Percentiles rank a stretch among this genome's conserved stretches.
Conservation (phyloP, 805 yeast species). For the Candida tallmaniae region DNA sequence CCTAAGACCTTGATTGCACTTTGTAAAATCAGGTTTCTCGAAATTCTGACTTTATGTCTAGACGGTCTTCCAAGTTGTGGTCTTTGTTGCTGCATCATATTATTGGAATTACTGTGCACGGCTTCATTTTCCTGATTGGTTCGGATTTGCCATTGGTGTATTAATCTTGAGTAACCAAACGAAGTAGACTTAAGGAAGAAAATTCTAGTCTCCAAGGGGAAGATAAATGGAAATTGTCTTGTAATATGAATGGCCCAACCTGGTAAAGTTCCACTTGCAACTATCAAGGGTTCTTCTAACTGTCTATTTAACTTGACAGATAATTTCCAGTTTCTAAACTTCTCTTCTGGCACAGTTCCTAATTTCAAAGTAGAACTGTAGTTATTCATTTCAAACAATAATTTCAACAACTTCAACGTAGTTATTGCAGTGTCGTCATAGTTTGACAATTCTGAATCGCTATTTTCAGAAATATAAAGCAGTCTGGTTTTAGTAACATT, state of each 20-base stretch:
- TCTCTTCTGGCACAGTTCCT: conserved; percentile 8
- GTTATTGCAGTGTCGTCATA: conserved; percentile 28
- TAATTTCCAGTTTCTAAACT: conserved; percentile 70
- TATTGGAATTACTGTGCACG: conserved; percentile 10
- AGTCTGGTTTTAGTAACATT: conserved; percentile 8
- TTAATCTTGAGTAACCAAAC: conserved; percentile 81
- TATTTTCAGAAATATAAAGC: conserved; percentile 9
- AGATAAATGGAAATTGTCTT: conserved; percentile 70
- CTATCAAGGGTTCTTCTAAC: conserved; percentile 82
- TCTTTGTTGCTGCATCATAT: conserved; percentile 12
- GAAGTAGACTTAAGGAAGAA: conserved; percentile 82
- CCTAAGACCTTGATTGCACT: conserved; percentile 78
- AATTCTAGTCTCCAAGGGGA: conserved; percentile 77
- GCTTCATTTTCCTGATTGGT: conserved; percentile 32
- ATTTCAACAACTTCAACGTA: conserved; percentile 46
- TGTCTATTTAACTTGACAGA: conserved; percentile 85
- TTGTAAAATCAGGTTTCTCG: conserved; percentile 63
- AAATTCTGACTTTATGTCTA: conserved; percentile 74
- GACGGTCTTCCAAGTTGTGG: conserved; percentile 70
- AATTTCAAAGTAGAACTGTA: conserved; percentile 9
- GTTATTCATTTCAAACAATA: conserved; percentile 39
- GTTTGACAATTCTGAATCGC: conserved; percentile 17
- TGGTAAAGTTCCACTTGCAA: conserved; percentile 83
- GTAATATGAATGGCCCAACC: conserved; percentile 79
- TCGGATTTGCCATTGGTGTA: conserved; percentile 68